A percentile compares a stretch with the other conserved stretches of the same genome.
Conservation (phyloP, 768 basidiomycete species). For the Chlorophyllum brunneum region DNA sequence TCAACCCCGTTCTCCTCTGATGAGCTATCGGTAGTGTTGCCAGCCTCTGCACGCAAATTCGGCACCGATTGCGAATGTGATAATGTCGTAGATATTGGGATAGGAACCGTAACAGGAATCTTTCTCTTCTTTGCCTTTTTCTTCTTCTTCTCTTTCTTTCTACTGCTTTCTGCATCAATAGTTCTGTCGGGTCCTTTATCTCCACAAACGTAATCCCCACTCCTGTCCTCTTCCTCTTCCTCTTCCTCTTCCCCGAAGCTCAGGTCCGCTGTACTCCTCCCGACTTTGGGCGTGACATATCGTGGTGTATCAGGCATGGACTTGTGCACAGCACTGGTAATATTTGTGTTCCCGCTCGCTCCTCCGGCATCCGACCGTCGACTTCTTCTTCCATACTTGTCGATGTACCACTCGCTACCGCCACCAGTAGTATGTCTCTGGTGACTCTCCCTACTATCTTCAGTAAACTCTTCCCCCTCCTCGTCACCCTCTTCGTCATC, state of each 20-base stretch:
- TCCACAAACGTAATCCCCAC: constrained; percentile 8
- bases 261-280: constrained; percentile 14
- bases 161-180: background rate
- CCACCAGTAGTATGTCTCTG: constrained; percentile 10
- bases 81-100: constrained; percentile 3
- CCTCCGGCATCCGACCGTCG: constrained; percentile 16
- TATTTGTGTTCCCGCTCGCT: too few relatives aligned
- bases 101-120: constrained; percentile 4
- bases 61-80: constrained; percentile 16
- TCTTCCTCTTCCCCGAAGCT: constrained; percentile 6
- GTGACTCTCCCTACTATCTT: constrained; percentile 22
- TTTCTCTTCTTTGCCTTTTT: constrained; percentile 12
- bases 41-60: constrained; percentile 1
- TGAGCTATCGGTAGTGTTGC: background rate
- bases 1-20: background rate
- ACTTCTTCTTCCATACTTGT: constrained; percentile 17
- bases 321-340: background rate
- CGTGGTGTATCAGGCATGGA: background rate
- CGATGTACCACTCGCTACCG: constrained; percentile 19
- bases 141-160: constrained; percentile 14
- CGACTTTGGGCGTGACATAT: too few relatives aligned
- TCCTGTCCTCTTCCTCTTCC: constrained; percentile 11
- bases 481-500: constrained; percentile 6
- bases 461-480: constrained; percentile 10
- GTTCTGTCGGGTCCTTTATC: background rate